A percentile compares a stretch with the other conserved stretches of the same genome.
These are phyloP conservation scores for Argentina anserina DNA, from an alignment of 306 rosid species.

Conservation along the genomic window DNA sequence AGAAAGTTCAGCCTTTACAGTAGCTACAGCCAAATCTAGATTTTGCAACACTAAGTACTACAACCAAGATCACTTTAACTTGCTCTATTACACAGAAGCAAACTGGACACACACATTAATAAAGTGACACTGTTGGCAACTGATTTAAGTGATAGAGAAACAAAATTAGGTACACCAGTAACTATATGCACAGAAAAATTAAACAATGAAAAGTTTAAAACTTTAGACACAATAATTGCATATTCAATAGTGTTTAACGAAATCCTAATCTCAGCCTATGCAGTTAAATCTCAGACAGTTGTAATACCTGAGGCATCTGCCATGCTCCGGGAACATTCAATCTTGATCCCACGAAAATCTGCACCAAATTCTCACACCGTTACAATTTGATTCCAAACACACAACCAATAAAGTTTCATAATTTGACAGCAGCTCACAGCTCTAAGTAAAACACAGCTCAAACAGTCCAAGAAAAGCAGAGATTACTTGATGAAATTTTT, in stretches of 20 bases:
- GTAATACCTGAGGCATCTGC: conserved; percentile 98
- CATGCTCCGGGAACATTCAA: conserved; percentile 99
- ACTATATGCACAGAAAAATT: background rate
- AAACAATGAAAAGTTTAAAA: background rate
- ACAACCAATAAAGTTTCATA: background rate
- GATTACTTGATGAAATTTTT: background rate
- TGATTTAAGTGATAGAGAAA: background rate
- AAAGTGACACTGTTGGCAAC: background rate
- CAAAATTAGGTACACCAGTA: background rate
- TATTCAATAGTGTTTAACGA: background rate
- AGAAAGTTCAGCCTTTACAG: background rate
- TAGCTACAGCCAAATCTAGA: background rate
- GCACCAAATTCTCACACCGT: conserved; percentile 25
- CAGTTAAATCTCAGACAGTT: background rate
- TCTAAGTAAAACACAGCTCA: background rate
- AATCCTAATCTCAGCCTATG: background rate
- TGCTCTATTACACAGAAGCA: background rate
- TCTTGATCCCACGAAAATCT: conserved; percentile 91
- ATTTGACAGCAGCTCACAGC: background rate
- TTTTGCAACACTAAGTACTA: background rate
- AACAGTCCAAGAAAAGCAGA: background rate
- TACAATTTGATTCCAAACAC: conserved; percentile 3
- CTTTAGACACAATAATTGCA: background rate
- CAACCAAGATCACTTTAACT: background rate
- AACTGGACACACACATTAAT: background rate